Base-by-base conservation (phyloP, 768 basidiomycete genomes). In the Boletus coccyginus region DNA sequence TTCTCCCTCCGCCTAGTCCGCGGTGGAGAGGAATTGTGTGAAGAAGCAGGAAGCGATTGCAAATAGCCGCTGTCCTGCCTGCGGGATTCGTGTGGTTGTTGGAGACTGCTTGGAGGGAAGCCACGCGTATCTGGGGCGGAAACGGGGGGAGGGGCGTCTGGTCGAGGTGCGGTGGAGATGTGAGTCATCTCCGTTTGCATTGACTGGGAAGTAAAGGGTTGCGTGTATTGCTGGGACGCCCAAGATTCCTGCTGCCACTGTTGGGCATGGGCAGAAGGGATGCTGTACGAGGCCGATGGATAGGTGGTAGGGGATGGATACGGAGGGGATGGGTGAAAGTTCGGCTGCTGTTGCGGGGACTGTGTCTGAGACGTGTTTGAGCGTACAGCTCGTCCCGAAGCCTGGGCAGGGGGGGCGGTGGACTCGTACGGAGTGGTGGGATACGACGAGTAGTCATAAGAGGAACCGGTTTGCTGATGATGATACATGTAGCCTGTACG, bases 401-500 rank as follows among this genome's bases (percentile, higher is more conserved):
- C 57, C 54, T 66, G 74, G 61, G 69, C 51, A 53, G 64, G 56
- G 55, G 67, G 66, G 46, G 65, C 65, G 7, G 63, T 46, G 11
- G 57, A 57, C 43, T 67, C 68, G 46, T 62, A 71, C 5, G 71
- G 60, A 9, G 71, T 56, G 31, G 65, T 61, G 29, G 66, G 70
- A 56, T 81, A 79, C 53, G 76, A 68, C 32, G 78, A 46, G 66
- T 83, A 84, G 59, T 80, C 81, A 66, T 87, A 86, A 55, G 74
- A 62, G 53, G 74, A 74, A 38, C 72, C 67, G 35, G 74, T 74
- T 19, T 75, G 77, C 50, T 78, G 74, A 56, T 77, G 72, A 51
- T 77, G 76, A 67, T 87, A 86, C 68, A 83, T 74, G 64, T 84
- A 83, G 56, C 80, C 76, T 50, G 77, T 74, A 44, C 6, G 82